Conservation (phyloP, 2,329 filamentous ascomycete genomes). For the Aspergillus ochraceoroseus region DNA sequence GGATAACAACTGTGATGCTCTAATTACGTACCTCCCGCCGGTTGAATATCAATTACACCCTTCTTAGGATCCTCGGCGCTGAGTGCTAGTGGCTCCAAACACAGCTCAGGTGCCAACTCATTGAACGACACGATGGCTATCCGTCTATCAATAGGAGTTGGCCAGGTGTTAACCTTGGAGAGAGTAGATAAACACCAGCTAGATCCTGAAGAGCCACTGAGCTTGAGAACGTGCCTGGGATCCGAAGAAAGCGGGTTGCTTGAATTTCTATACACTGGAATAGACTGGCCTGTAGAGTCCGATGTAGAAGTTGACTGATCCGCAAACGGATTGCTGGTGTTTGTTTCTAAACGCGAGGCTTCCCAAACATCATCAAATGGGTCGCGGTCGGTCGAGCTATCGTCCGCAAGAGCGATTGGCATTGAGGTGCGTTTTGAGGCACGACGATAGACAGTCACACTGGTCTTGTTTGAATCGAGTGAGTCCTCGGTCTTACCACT, state of each 20-base stretch:
- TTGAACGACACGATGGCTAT: constrained; percentile 32
- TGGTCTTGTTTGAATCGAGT: constrained; percentile 32
- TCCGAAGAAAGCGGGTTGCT: constrained; percentile 4
- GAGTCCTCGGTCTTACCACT: constrained; percentile 34
- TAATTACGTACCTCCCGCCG: no score
- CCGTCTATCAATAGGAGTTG: constrained; percentile 23
- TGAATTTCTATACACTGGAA: constrained; percentile 16
- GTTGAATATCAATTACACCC: no score
- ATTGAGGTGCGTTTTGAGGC: constrained; percentile 29
- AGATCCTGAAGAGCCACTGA: constrained; percentile 21
- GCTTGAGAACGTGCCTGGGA: constrained; percentile 10
- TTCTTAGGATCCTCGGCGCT: constrained; percentile 2
- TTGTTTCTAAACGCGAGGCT: constrained; percentile 9
- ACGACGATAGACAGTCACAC: constrained; percentile 31
- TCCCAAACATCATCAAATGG: constrained; percentile 18
- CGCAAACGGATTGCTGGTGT: constrained; percentile 16
- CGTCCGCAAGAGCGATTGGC: constrained; percentile 22
- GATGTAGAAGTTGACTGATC: constrained; percentile 6
- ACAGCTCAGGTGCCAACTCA: constrained; percentile 23
- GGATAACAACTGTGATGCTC: no score
- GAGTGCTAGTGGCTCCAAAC: constrained; percentile 21
- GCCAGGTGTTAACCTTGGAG: constrained; percentile 21
- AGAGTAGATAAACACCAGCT: constrained; percentile 21
- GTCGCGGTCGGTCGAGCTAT: constrained; percentile 12
- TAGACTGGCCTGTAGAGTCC: constrained; percentile 13